Evolutionary conservation across 345 rosid species (phyloP), one percentile per base, ranked within the genome.

Genomic region (Erysimum cheiranthoides): DNA sequence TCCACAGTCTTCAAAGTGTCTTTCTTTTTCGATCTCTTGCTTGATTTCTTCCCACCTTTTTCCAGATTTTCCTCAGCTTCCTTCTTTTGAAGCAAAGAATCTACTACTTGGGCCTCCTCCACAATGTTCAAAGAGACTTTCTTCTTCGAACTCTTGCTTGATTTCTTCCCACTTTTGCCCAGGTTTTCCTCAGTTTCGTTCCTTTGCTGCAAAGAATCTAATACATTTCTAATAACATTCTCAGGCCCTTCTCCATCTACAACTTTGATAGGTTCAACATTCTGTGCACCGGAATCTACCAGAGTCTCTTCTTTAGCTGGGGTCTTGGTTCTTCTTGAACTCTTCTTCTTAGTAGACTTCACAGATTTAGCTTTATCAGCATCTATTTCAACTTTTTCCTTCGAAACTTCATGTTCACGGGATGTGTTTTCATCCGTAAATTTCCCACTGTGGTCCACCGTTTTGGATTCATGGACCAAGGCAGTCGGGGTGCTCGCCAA

Each of bases 131-230:
- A 70, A 75, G 51, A 54, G 50, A 8, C 50, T 45, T 79, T 82
- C 77, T 78, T 85, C 80, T 77, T 86, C 25, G 74, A 64, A 80
- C 75, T 85, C 86, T 81, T 82, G 78, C 78, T 83, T 28, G 81
- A 66, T 51, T 73, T 81, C 78, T 73, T 72, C 35, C 7, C 84
- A 43, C 12, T 61, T 58, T 68, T 74, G 65, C 68, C 86, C 17
- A 73, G 35, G 62, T 46, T 70, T 65, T 4, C 78, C 49, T 76
- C 46, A 21, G 56, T 73, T 70, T 81, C 62, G 10, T 59, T 64
- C 18, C 57, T 68, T 64, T 72, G 83, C 74, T 80, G 74, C 74
- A 79, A 80, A 70, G 90, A 83, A 9, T 85, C 85, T 74, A 84
- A 71, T 46, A 79, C 87, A 73, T 80, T 68, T 70, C 31, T 74